Percentiles rank a stretch among this genome's conserved stretches.
phyloP scores from a whole-genome alignment of 2,329 filamentous ascomycete species.

The Fusarium nisikadoi region DNA sequence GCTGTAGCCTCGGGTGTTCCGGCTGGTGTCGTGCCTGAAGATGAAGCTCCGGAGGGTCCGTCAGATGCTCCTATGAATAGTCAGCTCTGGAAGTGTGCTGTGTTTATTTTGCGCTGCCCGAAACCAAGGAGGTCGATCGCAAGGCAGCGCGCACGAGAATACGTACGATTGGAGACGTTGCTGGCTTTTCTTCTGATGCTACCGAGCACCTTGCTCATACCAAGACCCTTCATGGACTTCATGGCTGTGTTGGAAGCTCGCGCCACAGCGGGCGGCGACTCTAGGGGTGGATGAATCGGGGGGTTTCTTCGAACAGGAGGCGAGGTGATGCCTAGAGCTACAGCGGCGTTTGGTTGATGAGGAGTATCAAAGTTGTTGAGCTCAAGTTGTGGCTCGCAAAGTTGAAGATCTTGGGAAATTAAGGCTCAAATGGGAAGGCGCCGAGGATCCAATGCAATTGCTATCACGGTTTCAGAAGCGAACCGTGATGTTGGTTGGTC shows the following conservation, averaged over 20 bases:
- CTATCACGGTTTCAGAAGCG: slow-evolving; percentile 30
- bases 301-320: slow-evolving; percentile 20
- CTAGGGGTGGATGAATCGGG: slow-evolving; percentile 1
- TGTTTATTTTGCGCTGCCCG: slow-evolving; percentile 12
- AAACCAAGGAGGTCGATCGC: background rate
- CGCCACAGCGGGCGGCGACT: slow-evolving; percentile 39
- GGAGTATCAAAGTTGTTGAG: background rate
- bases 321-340: background rate
- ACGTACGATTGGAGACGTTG: slow-evolving; percentile 41
- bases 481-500: slow-evolving; percentile 33
- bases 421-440: slow-evolving; percentile 24
- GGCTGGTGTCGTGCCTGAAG: slow-evolving; percentile 48
- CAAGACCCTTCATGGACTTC: slow-evolving; percentile 63
- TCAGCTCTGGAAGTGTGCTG: background rate
- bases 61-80: slow-evolving; percentile 30
- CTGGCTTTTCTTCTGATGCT: slow-evolving; percentile 62
- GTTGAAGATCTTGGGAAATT: slow-evolving; percentile 24
- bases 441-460: slow-evolving; percentile 27
- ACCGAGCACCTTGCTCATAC: slow-evolving; percentile 66
- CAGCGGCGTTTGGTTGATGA: background rate
- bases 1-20: slow-evolving; percentile 76
- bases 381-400: background rate
- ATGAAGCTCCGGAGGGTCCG: slow-evolving; percentile 43
- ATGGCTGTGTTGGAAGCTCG: slow-evolving; percentile 44
- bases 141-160: slow-evolving; percentile 3